phyloP scores from a whole-genome alignment of 768 basidiomycete species.

The Serendipita indica region DNA sequence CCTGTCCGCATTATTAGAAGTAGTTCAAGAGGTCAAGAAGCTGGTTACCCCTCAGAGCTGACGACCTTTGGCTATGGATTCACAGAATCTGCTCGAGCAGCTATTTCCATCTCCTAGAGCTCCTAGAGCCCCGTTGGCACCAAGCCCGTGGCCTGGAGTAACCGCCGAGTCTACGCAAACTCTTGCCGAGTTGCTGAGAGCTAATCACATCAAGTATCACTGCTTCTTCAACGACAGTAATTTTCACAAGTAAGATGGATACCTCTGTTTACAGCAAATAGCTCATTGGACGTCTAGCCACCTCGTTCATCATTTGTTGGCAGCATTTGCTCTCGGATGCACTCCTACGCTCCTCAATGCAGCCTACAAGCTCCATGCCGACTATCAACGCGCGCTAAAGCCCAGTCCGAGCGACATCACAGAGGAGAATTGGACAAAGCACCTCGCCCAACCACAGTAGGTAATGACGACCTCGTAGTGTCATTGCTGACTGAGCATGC shows the following conservation, averaged over 20 bases:
- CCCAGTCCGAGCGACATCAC: constrained; percentile 34
- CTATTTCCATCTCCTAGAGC: neutral
- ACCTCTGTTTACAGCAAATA: neutral
- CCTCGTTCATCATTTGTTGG: constrained; percentile 40
- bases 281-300: constrained; percentile 27
- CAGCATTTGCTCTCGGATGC: constrained; percentile 48
- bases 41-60: neutral
- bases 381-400: constrained; percentile 26
- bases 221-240: constrained; percentile 34
- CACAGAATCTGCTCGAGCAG: neutral
- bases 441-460: constrained; percentile 44
- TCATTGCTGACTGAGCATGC: neutral
- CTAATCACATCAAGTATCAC: constrained; percentile 40
- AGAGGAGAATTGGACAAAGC: constrained; percentile 34
- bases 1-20: neutral
- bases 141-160: constrained; percentile 13
- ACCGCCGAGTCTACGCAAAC: constrained; percentile 12
- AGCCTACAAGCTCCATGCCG: constrained; percentile 27
- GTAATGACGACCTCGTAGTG: constrained; percentile 13
- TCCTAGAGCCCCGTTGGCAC: neutral
- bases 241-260: constrained; percentile 35
- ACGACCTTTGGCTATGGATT: neutral
- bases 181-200: constrained; percentile 24
- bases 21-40: neutral
- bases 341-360: constrained; percentile 27